Base-by-base conservation (phyloP, 306 rosid genomes). In the Quercus dentata region DNA sequence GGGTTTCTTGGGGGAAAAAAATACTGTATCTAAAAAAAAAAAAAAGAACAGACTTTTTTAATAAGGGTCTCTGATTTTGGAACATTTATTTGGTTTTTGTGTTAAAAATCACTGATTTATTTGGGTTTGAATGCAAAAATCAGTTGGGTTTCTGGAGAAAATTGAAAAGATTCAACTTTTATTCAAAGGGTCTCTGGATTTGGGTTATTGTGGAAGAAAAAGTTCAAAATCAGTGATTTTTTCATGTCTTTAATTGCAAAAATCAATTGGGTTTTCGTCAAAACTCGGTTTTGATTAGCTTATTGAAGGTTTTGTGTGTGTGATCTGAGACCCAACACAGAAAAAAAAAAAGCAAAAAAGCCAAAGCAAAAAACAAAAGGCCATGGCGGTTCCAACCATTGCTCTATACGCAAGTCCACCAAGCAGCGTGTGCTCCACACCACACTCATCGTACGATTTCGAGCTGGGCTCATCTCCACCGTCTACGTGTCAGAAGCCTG, bases 371-470 rank as follows among this genome's bases (percentile, higher is more conserved):
- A 46, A 54, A 10, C 54, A 18, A 5, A 49, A 80, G 23, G 58
- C 78, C 82, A 91, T 96, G 98, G 89, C 88, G 75, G 98, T 93
- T 19, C 97, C 99, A 3, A 90, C 97, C 4, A 91, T 93, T 67
- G 94, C 97, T 31, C 82, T 96, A 1, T 93, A 93, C 88, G 90
- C 97, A 33, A 95, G 97, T 70, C 93, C 97, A 65, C 96, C 98
- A n/a, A 83, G 96, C 83, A 88, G 88, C 69, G 94, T 95, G 57
- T 89, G 97, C 86, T 95, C 99, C 13, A 54, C 97, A 38, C 80
- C 98, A 30, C 89, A 92, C 62, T 88, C 97, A 1, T 68, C 96
- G 7, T 82, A 78, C 28, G 99, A 95, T 80, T 91, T 93, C 77
- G 97, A 95, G 52, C 84, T 93, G 70, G 89, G 89, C 69, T 82